phyloP scores from a whole-genome alignment of 805 yeast species.

The Hanseniaspora lindneri region DNA sequence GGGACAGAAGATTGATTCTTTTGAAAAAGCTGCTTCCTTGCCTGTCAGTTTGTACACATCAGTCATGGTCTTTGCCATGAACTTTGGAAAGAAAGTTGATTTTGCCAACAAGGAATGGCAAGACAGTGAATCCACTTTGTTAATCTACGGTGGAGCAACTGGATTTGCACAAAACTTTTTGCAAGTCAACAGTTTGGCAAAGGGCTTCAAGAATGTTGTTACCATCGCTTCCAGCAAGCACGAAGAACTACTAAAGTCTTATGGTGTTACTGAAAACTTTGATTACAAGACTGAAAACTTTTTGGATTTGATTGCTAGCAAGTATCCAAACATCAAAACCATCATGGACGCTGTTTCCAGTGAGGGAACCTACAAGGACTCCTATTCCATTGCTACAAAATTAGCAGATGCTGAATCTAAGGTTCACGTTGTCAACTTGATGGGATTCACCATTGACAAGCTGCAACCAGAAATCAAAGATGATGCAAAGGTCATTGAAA shows the following conservation, averaged over 20 bases:
- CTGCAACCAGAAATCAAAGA: slow-evolving; percentile 26
- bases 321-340: slow-evolving; percentile 26
- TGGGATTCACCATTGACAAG: slow-evolving; percentile 21
- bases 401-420: slow-evolving; percentile 24
- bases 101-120: slow-evolving; percentile 21
- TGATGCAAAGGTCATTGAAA: slow-evolving; percentile 28
- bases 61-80: slow-evolving; percentile 31
- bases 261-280: slow-evolving; percentile 42
- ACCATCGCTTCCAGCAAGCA: slow-evolving; percentile 43
- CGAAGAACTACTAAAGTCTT: slow-evolving; percentile 30
- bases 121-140: slow-evolving; percentile 29
- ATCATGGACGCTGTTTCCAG: slow-evolving; percentile 31
- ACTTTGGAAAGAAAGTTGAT: slow-evolving; percentile 26
- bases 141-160: slow-evolving; percentile 61
- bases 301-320: slow-evolving; percentile 33
- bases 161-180: slow-evolving; percentile 47
- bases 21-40: slow-evolving; percentile 54
- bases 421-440: slow-evolving; percentile 31
- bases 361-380: slow-evolving; percentile 25
- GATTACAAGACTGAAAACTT: slow-evolving; percentile 42
- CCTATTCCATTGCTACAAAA: slow-evolving; percentile 28
- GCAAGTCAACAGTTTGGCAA: slow-evolving; percentile 44
- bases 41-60: slow-evolving; percentile 44
- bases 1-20: slow-evolving; percentile 34
- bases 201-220: slow-evolving; percentile 34